A percentile compares a stretch with the other conserved stretches of the same genome.
phyloP scores from a whole-genome alignment of 441 rosid genomes.

The Viola pubescens region DNA sequence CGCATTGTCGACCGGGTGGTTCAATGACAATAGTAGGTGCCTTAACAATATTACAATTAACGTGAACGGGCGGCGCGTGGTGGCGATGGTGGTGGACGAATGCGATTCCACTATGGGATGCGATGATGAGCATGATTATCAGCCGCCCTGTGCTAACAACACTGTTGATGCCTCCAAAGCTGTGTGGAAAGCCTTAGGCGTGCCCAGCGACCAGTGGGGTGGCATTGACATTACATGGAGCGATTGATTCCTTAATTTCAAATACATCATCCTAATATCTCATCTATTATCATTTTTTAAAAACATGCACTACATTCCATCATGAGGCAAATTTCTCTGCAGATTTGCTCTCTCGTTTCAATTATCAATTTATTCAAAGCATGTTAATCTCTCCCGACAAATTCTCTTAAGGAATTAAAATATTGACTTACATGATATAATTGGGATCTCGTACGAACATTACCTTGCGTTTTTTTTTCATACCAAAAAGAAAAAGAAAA shows the following conservation, averaged over 20 bases:
- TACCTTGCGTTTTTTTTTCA: no score
- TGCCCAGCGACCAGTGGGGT: conserved; percentile 19
- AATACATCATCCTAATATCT: no score
- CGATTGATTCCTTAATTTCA: neutral
- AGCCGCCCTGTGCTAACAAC: conserved; percentile 32
- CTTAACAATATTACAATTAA: neutral
- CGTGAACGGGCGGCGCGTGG: conserved; percentile 1
- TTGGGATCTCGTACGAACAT: no score
- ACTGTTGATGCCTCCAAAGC: conserved; percentile 27
- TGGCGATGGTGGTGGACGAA: conserved; percentile 12
- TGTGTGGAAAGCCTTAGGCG: conserved; percentile 28
- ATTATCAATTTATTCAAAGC: no score
- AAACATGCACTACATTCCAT: no score
- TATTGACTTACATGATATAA: no score
- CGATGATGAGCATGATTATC: conserved; percentile 24
- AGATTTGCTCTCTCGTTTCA: no score
- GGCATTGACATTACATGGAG: conserved; percentile 7
- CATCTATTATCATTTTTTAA: no score
- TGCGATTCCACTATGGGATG: conserved; percentile 26
- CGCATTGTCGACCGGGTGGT: neutral
- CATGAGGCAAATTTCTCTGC: no score
- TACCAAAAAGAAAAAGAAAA: no score
- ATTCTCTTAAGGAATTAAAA: no score
- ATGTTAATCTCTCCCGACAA: no score
- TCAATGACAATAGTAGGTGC: neutral